A percentile compares a stretch with the other conserved stretches of the same genome.
These are phyloP conservation scores for Arthrobotrys musiformis DNA, from an alignment of 2,329 filamentous ascomycete species.

Conservation along the genomic window DNA sequence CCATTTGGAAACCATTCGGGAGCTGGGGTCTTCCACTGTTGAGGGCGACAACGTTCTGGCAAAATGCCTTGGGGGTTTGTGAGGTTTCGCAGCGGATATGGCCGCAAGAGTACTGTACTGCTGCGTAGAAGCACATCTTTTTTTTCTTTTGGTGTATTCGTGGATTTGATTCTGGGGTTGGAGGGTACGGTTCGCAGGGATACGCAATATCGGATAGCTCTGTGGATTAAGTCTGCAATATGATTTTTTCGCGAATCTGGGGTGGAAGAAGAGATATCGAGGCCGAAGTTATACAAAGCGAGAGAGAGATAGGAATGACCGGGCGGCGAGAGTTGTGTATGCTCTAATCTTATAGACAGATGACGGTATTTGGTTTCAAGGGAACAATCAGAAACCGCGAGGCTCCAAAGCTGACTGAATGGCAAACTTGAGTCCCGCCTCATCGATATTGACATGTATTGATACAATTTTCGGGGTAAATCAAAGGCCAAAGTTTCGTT, in stretches of 20 bases:
- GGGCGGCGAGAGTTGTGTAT: too few relatives aligned
- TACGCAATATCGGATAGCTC: too few relatives aligned
- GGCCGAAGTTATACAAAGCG: too few relatives aligned
- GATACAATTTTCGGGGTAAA: neutral
- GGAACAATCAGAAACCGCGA: neutral
- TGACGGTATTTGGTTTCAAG: neutral
- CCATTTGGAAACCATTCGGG: conserved; percentile 32
- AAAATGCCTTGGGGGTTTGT: conserved; percentile 31
- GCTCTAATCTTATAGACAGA: neutral
- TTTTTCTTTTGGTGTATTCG: neutral
- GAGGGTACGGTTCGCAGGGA: too few relatives aligned
- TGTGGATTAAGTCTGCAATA: too few relatives aligned
- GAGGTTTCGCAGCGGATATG: conserved; percentile 51
- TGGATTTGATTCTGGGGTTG: too few relatives aligned
- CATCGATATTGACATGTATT: neutral
- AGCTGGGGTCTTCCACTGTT: conserved; percentile 22
- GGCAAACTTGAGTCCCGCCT: too few relatives aligned
- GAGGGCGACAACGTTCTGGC: conserved; percentile 20
- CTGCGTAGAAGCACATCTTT: conserved; percentile 50
- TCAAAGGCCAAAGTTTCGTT: neutral
- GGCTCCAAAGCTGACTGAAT: neutral
- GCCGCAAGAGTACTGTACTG: conserved; percentile 38
- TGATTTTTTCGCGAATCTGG: too few relatives aligned
- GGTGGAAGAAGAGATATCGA: too few relatives aligned
- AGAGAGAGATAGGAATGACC: too few relatives aligned